These are phyloP conservation scores for Isoetes engelmannii DNA, from an alignment of 83 land plant species.

Conservation along the genomic window DNA sequence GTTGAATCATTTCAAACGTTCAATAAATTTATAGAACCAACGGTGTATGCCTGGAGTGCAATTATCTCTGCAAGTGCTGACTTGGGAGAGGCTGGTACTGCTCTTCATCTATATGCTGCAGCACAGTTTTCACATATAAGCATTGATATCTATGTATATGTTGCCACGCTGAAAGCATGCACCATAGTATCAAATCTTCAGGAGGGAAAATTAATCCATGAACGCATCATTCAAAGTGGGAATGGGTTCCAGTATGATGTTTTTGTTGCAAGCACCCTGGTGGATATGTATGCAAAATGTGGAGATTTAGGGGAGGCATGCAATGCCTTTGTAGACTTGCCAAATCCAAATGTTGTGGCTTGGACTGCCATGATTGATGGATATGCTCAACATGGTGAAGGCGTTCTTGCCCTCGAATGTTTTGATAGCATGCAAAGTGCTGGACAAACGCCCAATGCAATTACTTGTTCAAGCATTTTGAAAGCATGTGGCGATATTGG, in stretches of 20 bases:
- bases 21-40: not conserved
- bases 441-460: too few relatives aligned
- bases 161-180: slow-evolving; percentile 8
- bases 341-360: not conserved
- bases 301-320: not conserved
- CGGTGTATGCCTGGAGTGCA: slow-evolving; percentile 8
- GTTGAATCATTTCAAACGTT: not conserved
- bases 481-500: too few relatives aligned
- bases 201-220: not conserved
- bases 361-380: slow-evolving; percentile 14
- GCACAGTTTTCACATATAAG: not conserved
- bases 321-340: not conserved
- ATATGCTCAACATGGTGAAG: not conserved
- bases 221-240: not conserved
- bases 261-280: not conserved
- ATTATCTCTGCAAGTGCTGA: slow-evolving; percentile 12
- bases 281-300: slow-evolving; percentile 12
- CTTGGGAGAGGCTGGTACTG: not conserved
- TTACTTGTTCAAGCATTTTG: too few relatives aligned
- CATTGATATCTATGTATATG: slow-evolving; percentile 7
- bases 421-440: slow-evolving; percentile 2
- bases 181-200: not conserved
- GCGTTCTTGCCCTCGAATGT: not conserved
- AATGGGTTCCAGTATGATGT: not conserved
- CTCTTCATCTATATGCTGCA: not conserved